Evolutionary conservation across 148 eudicot species (phyloP), one percentile per base, ranked within the genome.

Genomic region (Rhododendron griersonianum): DNA sequence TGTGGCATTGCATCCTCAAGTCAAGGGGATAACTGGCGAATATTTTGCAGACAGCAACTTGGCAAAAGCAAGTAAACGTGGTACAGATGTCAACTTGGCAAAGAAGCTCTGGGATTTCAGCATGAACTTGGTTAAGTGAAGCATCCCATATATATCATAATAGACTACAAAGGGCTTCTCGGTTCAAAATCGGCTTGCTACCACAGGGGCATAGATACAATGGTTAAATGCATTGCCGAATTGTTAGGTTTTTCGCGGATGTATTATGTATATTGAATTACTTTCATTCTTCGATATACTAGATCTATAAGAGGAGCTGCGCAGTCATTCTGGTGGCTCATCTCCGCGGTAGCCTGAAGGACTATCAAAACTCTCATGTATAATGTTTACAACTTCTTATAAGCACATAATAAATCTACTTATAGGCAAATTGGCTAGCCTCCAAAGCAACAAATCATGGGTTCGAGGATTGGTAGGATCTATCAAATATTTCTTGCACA

Each of bases 1-100:
- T 39, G 86, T 86, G 87, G 90, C 90, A 41, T 61, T 88, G 83
- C 87, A 86, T 86, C 90, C 90, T 0, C 87, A 88, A 61, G 85
- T 88, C 53, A 67, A 88, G 81, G 89, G 89, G 10, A 81, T 55
- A 47, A 86, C 85, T 73, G 89, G 89, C 28, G 59, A 85, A 71
- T 88, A 88, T 73, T 88, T 88, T 78, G 15, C 39, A 4, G 51
- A 88, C 79, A 81, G 86, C 75, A 86, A 88, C 74, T 53, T 83
- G 44, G 81, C 88, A 1, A 69, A 83, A 44, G 63, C 90, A 25
- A 78, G 80, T 39, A 21, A 50, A 44, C 85, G 25, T 15, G 86
- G 88, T 86, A 73, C 16, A 45, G 82, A 88, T 83, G 30, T 73
- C 5, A 63, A 86, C 5, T 47, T 88, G 83, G 90, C 85, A 37